Percentiles rank a stretch among this genome's conserved stretches.
These are phyloP conservation scores for Globisporangium paroecandrum DNA, from an alignment of 352 stramenopile species.

Conservation along the genomic window DNA sequence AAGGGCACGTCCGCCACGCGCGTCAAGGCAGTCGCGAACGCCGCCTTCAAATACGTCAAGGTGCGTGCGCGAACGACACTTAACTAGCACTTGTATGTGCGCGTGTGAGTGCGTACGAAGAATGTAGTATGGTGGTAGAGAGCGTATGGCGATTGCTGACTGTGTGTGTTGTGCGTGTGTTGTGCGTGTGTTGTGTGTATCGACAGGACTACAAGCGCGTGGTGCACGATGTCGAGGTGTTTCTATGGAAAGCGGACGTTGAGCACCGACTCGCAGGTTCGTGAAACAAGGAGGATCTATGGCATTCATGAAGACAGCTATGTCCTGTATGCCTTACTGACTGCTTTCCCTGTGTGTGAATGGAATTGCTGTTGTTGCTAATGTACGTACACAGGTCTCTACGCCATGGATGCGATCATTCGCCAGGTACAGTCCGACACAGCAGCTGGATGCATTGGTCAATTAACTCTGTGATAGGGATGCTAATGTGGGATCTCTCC, in stretches of 20 bases:
- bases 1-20: slow-evolving; percentile 82
- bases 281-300: neutral
- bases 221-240: slow-evolving; percentile 81
- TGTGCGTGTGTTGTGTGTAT: slow-evolving; percentile 7
- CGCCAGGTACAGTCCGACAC: slow-evolving; percentile 40
- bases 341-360: neutral
- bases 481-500: slow-evolving; percentile 2
- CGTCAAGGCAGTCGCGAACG: slow-evolving; percentile 63
- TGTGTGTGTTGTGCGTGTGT: slow-evolving; percentile 11
- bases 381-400: slow-evolving; percentile 41
- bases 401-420: slow-evolving; percentile 83
- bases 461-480: neutral
- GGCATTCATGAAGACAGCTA: neutral
- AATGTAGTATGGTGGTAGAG: neutral
- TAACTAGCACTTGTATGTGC: neutral
- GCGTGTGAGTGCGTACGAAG: neutral
- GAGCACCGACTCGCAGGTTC: slow-evolving; percentile 70
- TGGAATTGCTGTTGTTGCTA: neutral
- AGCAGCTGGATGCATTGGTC: neutral
- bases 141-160: slow-evolving; percentile 14
- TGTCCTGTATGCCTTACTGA: neutral
- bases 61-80: slow-evolving; percentile 21
- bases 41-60: slow-evolving; percentile 73
- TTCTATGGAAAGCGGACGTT: slow-evolving; percentile 80
- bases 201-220: slow-evolving; percentile 83